A percentile compares a stretch with the other conserved stretches of the same genome.
phyloP scores from a whole-genome alignment of 2,329 filamentous ascomycete species.

The Trichoderma polysporum region DNA sequence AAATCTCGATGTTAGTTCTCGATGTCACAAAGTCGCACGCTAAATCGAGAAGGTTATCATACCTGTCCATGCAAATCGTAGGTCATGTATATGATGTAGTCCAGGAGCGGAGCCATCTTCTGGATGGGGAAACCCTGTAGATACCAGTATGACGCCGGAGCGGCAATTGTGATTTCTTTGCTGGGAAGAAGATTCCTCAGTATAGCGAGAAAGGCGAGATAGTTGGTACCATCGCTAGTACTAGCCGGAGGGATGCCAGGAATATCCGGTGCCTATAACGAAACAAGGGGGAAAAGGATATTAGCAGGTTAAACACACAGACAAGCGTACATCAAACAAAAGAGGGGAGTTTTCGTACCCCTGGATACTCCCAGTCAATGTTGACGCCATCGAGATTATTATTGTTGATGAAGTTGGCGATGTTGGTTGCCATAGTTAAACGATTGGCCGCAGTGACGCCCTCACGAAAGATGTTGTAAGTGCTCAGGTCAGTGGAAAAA shows the following conservation, averaged over 20 bases:
- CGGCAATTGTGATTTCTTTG: slow-evolving; percentile 38
- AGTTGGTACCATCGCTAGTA: too few species aligned
- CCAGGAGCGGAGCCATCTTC: slow-evolving; percentile 30
- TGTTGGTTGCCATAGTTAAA: slow-evolving; percentile 34
- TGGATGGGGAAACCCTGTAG: slow-evolving; percentile 37
- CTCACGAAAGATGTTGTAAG: slow-evolving; percentile 26
- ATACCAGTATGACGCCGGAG: slow-evolving; percentile 43
- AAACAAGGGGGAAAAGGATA: too few species aligned
- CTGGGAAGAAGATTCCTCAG: slow-evolving; percentile 31
- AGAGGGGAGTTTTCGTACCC: slow-evolving; percentile 23
- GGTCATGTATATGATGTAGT: slow-evolving; percentile 38
- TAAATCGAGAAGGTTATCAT: neutral
- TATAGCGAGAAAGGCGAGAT: neutral
- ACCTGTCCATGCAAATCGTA: slow-evolving; percentile 34
- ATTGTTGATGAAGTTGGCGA: slow-evolving; percentile 39
- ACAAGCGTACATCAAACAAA: too few species aligned
- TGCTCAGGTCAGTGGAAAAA: slow-evolving; percentile 27
- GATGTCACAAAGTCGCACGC: too few species aligned
- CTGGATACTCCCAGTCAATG: slow-evolving; percentile 44
- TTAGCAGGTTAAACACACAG: too few species aligned
- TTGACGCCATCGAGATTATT: slow-evolving; percentile 40
- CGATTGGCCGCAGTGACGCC: slow-evolving; percentile 34
- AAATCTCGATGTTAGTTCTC: too few species aligned
- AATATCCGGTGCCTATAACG: too few species aligned
- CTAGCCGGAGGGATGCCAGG: too few species aligned